These are phyloP conservation scores for Chloroidium sp. DNA, from an alignment of 163 green algal species.

Conservation along the genomic window DNA sequence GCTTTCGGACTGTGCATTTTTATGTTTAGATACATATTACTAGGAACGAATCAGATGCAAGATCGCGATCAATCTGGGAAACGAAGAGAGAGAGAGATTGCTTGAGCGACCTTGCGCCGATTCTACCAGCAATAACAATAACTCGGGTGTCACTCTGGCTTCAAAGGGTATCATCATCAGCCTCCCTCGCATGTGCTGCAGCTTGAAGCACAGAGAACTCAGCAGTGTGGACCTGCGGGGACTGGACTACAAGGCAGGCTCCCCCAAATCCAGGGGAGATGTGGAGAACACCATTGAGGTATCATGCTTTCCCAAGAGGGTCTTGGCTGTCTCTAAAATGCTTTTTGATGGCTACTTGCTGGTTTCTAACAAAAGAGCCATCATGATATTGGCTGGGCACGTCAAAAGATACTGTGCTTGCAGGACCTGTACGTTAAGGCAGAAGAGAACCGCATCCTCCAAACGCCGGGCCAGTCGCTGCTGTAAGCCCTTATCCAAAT, in stretches of 20 bases:
- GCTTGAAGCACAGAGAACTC: constrained; percentile 11
- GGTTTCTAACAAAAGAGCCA: background rate
- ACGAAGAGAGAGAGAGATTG: background rate
- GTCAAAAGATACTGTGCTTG: background rate
- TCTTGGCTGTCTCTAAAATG: background rate
- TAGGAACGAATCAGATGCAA: background rate
- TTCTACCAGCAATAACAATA: background rate
- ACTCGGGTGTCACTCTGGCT: background rate
- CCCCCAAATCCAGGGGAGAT: background rate
- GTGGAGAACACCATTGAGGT: constrained; percentile 11
- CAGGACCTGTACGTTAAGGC: constrained; percentile 30
- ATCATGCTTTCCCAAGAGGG: background rate
- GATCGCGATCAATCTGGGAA: background rate
- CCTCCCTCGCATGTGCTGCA: background rate
- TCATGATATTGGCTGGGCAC: too few relatives aligned
- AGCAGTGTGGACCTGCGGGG: constrained; percentile 12
- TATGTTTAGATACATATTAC: background rate
- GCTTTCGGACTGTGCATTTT: too few relatives aligned
- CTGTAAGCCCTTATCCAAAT: constrained; percentile 18
- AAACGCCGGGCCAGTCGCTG: constrained; percentile 6
- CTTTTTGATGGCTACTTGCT: background rate
- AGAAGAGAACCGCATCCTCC: constrained; percentile 22
- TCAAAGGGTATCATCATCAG: background rate
- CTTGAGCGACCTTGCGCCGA: background rate
- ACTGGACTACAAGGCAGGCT: constrained; percentile 8